phyloP scores from a whole-genome alignment of 78 protist species.

The Dictyostelium purpureum region DNA sequence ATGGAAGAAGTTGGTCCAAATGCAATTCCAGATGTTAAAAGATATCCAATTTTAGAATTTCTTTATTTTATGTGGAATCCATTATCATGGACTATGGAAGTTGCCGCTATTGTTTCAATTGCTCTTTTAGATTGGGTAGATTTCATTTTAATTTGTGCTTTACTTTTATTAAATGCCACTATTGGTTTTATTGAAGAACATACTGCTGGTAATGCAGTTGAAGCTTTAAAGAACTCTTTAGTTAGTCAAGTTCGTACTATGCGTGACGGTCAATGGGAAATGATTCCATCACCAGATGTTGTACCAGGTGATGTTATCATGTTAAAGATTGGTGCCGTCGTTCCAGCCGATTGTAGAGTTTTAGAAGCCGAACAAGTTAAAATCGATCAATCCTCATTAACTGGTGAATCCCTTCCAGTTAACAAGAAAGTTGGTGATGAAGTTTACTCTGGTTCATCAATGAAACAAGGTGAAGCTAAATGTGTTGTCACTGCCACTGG shows the following conservation, averaged over 20 bases:
- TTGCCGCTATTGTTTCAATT: conserved; percentile 86
- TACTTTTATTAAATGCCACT: conserved; percentile 84
- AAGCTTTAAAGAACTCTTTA: conserved; percentile 87
- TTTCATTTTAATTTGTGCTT: conserved; percentile 71
- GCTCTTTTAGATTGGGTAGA: conserved; percentile 84
- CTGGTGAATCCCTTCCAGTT: conserved; percentile 93
- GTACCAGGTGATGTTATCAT: conserved; percentile 94
- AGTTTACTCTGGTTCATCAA: conserved; percentile 88
- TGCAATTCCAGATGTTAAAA: conserved; percentile 70
- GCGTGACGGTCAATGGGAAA: conserved; percentile 85
- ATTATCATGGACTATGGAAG: conserved; percentile 86
- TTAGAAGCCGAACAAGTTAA: conserved; percentile 60
- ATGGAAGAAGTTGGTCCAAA: conserved; percentile 56
- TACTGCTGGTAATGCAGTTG: conserved; percentile 92
- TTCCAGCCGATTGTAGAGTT: conserved; percentile 90
- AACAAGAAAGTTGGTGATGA: conserved; percentile 74
- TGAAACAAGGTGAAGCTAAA: conserved; percentile 91
- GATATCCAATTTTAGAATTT: conserved; percentile 78
- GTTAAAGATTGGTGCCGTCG: conserved; percentile 87
- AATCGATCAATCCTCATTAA: conserved; percentile 88
- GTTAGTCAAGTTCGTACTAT: conserved; percentile 68
- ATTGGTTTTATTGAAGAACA: conserved; percentile 90
- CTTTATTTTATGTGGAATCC: conserved; percentile 87
- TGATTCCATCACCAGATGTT: conserved; percentile 67
- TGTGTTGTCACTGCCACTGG: conserved; percentile 92